Evolutionary conservation across 805 yeast species (phyloP).

Genomic region (Saturnispora galanensis): DNA sequence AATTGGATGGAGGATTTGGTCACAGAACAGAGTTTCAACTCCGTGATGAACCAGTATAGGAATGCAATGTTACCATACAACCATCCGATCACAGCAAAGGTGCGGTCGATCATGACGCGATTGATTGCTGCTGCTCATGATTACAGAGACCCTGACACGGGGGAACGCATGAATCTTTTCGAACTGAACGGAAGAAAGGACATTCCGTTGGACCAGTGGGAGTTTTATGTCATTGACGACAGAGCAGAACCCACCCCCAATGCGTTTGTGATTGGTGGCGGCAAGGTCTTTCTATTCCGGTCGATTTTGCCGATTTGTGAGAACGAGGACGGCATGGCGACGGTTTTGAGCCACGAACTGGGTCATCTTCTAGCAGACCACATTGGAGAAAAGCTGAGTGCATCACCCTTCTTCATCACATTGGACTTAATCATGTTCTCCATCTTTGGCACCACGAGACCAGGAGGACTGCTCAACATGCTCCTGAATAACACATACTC

Average conservation of each 20-base stretch:
- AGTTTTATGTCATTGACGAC: conserved; percentile 67
- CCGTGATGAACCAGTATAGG: conserved; percentile 46
- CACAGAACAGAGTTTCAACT: conserved; percentile 56
- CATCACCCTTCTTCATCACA: conserved; percentile 58
- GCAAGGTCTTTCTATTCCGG: conserved; percentile 84
- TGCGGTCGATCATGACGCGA: conserved; percentile 52
- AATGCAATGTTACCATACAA: conserved; percentile 46
- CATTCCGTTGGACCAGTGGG: conserved; percentile 46
- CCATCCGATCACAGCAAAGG: conserved; percentile 50
- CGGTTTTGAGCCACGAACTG: conserved; percentile 86
- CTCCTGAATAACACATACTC: conserved; percentile 73
- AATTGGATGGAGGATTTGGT: conserved; percentile 50
- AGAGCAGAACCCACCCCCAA: conserved; percentile 72
- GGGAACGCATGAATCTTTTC: conserved; percentile 20
- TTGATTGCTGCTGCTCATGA: conserved; percentile 50
- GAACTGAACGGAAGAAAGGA: conserved; percentile 17
- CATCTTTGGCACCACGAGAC: conserved; percentile 46
- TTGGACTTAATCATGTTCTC: conserved; percentile 45
- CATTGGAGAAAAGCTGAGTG: conserved; percentile 71
- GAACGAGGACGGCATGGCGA: conserved; percentile 89
- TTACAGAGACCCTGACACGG: conserved; percentile 27
- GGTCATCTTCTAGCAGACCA: conserved; percentile 94
- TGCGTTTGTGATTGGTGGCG: conserved; percentile 94
- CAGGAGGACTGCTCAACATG: conserved; percentile 46
- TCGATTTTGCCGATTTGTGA: conserved; percentile 68